Base-by-base conservation (phyloP, 1,284 basidiomycete species). In the Ustanciosporium gigantosporum region DNA sequence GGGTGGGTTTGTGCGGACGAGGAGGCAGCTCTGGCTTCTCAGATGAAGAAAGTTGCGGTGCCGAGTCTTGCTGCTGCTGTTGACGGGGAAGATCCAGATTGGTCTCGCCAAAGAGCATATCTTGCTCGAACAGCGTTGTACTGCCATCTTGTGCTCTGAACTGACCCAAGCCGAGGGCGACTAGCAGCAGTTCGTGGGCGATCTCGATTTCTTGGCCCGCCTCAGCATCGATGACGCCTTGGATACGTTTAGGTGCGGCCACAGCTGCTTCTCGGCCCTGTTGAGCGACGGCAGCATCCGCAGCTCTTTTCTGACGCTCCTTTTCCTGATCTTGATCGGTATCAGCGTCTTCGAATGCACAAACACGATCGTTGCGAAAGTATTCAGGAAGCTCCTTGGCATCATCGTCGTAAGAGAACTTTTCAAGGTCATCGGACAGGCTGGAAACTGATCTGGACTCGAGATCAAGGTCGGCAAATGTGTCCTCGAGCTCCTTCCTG, bases 121-220 rank as follows among this genome's bases (percentile, higher is more conserved):
- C 71, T 21, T 66, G 61, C 46, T 74, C 71, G 29, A 68, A 73
- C 14, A 73, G 31, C 14, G 68, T 69, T 17, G 68, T 69, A 0
- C 41, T 27, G 3, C 67, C 70, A 32, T 74, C 68, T 42, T 66
- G 59, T 16, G 68, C 65, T 11, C 72, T 46, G 24, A 51, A 70
- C 40, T 70, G 70, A 5, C 72, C 72, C 3, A 74, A 43, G 0
- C 72, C 72, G 8, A 74, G 48, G 1, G 72, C 70, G 9, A 74
- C 45, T 16, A 74, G 50, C 3, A 73, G 51, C 0, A 74, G 47
- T 41, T 74, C 72, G 31, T 74, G 55, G 3, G 61, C 53, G 2
- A 74, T 41, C 29, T 71, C 60, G 25, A 71, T 53, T 15, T 62
- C 61, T 25, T 53, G 51, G 17, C 58, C 59, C 2, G 48, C 45